Evolutionary conservation across 2,329 filamentous ascomycete genomes (phyloP).

Genomic region (Arachnomyces sp.): DNA sequence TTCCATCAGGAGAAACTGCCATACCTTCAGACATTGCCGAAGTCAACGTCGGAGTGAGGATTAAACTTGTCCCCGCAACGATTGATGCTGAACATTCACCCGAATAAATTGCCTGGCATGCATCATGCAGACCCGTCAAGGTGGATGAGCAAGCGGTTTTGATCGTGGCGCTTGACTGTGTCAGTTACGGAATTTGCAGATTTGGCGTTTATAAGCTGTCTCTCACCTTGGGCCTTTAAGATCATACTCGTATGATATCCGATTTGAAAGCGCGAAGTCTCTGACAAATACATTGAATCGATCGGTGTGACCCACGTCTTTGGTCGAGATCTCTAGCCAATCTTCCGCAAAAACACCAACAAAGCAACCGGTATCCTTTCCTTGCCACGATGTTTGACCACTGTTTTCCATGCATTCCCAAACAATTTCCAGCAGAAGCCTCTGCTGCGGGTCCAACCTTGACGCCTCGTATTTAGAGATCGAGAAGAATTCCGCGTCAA

Average conservation of each 20-base stretch:
- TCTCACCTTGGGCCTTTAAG: conserved; percentile 11
- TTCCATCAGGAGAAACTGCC: conserved; percentile 36
- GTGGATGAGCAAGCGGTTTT: conserved; percentile 37
- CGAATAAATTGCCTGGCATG: conserved; percentile 17
- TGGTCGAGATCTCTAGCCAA: conserved; percentile 10
- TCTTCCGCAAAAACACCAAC: conserved; percentile 23
- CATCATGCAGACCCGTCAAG: conserved; percentile 26
- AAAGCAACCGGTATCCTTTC: conserved; percentile 24
- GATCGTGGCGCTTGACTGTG: conserved; percentile 19
- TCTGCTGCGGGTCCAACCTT: conserved; percentile 27
- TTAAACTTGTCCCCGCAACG: conserved; percentile 29
- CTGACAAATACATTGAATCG: background rate
- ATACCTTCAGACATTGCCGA: conserved; percentile 12
- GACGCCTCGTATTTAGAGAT: conserved; percentile 21
- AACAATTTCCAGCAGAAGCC: conserved; percentile 26
- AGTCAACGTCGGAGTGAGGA: conserved; percentile 23
- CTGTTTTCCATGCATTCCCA: conserved; percentile 27
- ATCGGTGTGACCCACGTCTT: conserved; percentile 10
- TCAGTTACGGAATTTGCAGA: background rate
- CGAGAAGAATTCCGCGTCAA: conserved; percentile 28
- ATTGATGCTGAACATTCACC: conserved; percentile 21
- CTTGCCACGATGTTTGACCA: conserved; percentile 22
- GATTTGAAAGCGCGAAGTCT: conserved; percentile 11
- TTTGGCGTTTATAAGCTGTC: no score
- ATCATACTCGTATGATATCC: conserved; percentile 19